phyloP scores from a whole-genome alignment of 225 moss, liverwort and hornwort species.

The Physcomitrellopsis africana region DNA sequence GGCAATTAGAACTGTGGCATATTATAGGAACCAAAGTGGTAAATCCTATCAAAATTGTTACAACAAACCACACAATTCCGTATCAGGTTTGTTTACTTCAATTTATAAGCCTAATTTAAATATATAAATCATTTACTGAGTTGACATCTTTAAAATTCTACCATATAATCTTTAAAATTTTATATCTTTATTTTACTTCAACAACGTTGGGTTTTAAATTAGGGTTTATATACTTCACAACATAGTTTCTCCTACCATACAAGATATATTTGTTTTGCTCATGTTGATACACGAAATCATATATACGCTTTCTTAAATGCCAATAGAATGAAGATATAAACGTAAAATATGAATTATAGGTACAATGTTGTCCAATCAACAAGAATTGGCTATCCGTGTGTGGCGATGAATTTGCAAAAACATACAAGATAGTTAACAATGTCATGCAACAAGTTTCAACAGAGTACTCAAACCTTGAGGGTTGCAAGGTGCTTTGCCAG shows the following conservation, averaged over 20 bases:
- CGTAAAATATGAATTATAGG: slow-evolving; percentile 27
- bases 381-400: slow-evolving; percentile 57
- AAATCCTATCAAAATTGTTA: slow-evolving; percentile 48
- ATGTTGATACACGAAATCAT: neutral
- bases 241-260: no score
- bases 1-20: slow-evolving; percentile 73
- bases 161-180: no score
- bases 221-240: no score
- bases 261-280: neutral
- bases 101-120: neutral
- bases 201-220: no score
- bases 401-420: slow-evolving; percentile 81
- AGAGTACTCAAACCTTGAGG: slow-evolving; percentile 60
- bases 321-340: neutral
- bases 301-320: neutral
- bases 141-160: neutral
- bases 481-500: slow-evolving; percentile 62
- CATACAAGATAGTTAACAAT: slow-evolving; percentile 61
- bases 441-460: slow-evolving; percentile 60
- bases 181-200: no score
- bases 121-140: neutral
- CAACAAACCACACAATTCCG: slow-evolving; percentile 38
- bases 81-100: slow-evolving; percentile 52
- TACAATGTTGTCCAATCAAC: slow-evolving; percentile 62
- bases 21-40: slow-evolving; percentile 61